phyloP scores from a whole-genome alignment of 2,329 filamentous ascomycete species.

The Torrubiella hemipterigena region DNA sequence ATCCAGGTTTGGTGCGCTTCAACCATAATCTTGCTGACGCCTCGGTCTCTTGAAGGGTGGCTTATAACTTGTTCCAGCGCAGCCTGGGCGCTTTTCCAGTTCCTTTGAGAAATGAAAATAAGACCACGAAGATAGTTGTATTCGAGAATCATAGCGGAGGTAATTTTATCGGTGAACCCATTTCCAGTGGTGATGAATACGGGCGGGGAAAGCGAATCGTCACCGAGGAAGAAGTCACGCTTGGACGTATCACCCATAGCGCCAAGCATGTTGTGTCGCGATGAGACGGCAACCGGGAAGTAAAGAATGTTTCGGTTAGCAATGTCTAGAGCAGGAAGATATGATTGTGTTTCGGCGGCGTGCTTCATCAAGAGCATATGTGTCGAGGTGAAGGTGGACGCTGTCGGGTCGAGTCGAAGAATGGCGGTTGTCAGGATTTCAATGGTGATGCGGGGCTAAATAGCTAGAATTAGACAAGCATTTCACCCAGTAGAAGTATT shows the following conservation, averaged over 20 bases:
- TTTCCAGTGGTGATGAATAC: slow-evolving; percentile 48
- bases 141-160: slow-evolving; percentile 43
- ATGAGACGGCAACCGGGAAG: no score
- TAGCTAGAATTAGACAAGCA: slow-evolving; percentile 4
- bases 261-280: no score
- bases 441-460: slow-evolving; percentile 33
- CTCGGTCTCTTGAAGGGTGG: slow-evolving; percentile 49
- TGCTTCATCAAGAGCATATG: slow-evolving; percentile 47
- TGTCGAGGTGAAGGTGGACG: slow-evolving; percentile 51
- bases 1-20: slow-evolving; percentile 92
- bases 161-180: slow-evolving; percentile 44
- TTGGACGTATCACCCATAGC: slow-evolving; percentile 23
- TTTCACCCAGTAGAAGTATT: no score
- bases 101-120: slow-evolving; percentile 46
- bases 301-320: slow-evolving; percentile 56
- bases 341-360: slow-evolving; percentile 42
- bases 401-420: slow-evolving; percentile 53
- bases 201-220: slow-evolving; percentile 29
- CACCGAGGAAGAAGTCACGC: slow-evolving; percentile 30
- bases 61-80: slow-evolving; percentile 55
- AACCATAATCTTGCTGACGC: slow-evolving; percentile 65
- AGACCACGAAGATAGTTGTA: slow-evolving; percentile 57
- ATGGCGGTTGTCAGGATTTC: slow-evolving; percentile 40
- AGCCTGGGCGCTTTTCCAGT: slow-evolving; percentile 50
- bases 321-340: slow-evolving; percentile 44